Evolutionary conservation across 2,329 filamentous ascomycete species (phyloP).

Genomic region (Biscogniauxia marginata): DNA sequence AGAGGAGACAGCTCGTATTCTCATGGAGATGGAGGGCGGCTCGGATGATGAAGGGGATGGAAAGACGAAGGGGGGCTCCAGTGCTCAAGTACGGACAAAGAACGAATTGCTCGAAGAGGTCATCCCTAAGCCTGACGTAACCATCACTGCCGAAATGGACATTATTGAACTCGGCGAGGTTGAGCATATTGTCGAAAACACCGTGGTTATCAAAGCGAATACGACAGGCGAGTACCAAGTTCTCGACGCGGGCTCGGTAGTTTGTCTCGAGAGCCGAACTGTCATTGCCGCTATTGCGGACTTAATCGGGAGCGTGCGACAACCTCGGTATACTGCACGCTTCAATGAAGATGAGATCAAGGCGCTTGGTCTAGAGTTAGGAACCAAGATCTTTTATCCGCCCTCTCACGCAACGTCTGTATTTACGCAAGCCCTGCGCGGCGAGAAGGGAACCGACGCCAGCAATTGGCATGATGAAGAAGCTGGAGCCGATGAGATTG

Average conservation of each 20-base stretch:
- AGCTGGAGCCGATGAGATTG: conserved; percentile 77
- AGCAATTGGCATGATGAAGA: conserved; percentile 96
- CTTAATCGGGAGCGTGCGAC: conserved; percentile 79
- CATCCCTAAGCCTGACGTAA: conserved; percentile 73
- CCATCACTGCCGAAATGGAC: conserved; percentile 73
- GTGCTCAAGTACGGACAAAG: conserved; percentile 66
- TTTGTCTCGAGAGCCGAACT: conserved; percentile 73
- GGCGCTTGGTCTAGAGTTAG: conserved; percentile 64
- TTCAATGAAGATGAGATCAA: conserved; percentile 70
- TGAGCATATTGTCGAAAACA: conserved; percentile 75
- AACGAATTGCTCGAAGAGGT: conserved; percentile 71
- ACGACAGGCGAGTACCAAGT: conserved; percentile 81
- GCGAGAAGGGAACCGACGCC: conserved; percentile 84
- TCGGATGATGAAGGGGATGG: conserved; percentile 73
- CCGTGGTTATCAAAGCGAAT: conserved; percentile 74
- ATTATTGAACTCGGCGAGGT: conserved; percentile 74
- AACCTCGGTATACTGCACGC: conserved; percentile 80
- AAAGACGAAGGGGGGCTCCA: conserved; percentile 43
- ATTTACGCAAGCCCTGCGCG: conserved; percentile 79
- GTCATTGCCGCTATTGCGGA: conserved; percentile 83
- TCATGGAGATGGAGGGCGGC: conserved; percentile 80
- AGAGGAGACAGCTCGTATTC: conserved; percentile 77
- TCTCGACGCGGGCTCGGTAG: conserved; percentile 77
- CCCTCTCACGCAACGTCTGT: conserved; percentile 76
- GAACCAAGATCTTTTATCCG: conserved; percentile 76